Conservation (phyloP, 805 yeast species). For the Candida railenensis region DNA sequence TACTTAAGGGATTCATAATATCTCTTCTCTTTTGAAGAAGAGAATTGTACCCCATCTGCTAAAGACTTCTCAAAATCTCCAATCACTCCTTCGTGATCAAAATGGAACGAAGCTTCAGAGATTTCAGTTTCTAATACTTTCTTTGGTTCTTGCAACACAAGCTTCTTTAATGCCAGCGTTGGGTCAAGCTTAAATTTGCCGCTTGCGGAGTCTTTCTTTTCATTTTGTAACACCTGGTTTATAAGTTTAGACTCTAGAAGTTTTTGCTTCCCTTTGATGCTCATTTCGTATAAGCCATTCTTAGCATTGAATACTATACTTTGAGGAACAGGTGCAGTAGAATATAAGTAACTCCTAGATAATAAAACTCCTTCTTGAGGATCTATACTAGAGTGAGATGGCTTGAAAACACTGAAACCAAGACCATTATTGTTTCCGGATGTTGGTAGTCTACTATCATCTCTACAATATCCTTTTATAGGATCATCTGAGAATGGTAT, state of each 20-base stretch:
- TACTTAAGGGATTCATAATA: constrained; percentile 34
- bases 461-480: neutral
- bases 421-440: neutral
- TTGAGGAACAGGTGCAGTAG: constrained; percentile 38
- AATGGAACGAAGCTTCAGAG: constrained; percentile 24
- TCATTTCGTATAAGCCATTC: constrained; percentile 32
- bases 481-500: neutral
- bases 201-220: constrained; percentile 18
- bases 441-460: neutral
- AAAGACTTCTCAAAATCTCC: constrained; percentile 13
- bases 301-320: constrained; percentile 37
- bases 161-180: neutral
- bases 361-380: neutral
- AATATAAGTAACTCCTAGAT: constrained; percentile 27
- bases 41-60: constrained; percentile 19
- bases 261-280: constrained; percentile 11
- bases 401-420: neutral
- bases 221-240: constrained; percentile 8
- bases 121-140: constrained; percentile 26
- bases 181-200: neutral
- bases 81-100: constrained; percentile 19
- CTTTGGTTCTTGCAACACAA: constrained; percentile 13
- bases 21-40: constrained; percentile 17
- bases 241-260: constrained; percentile 24
- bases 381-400: neutral